A percentile compares a stretch with the other conserved stretches of the same genome.
Conservation (phyloP, 805 yeast genomes). For the Nakazawaea ishiwadae region DNA sequence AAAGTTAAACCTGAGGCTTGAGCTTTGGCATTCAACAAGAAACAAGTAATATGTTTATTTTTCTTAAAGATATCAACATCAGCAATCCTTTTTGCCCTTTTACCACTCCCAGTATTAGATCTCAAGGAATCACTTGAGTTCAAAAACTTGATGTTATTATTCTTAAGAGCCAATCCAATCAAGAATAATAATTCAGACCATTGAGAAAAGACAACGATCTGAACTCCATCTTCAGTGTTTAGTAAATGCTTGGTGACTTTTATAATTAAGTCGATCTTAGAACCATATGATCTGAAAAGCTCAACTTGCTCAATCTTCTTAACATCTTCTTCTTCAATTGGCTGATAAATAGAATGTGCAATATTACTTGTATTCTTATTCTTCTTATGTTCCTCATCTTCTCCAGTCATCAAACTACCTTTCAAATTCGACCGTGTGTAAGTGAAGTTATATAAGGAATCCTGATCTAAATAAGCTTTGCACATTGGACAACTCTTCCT, state of each 20-base stretch:
- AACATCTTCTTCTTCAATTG: constrained; percentile 36
- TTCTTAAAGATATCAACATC: constrained; percentile 58
- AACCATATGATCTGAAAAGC: constrained; percentile 58
- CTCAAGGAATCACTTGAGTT: constrained; percentile 38
- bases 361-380: constrained; percentile 24
- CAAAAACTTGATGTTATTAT: constrained; percentile 51
- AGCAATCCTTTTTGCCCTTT: constrained; percentile 21
- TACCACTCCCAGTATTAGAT: constrained; percentile 28
- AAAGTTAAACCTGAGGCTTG: constrained; percentile 90
- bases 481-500: constrained; percentile 77
- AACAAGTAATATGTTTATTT: constrained; percentile 66
- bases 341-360: constrained; percentile 39
- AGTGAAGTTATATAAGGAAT: constrained; percentile 67
- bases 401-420: constrained; percentile 38
- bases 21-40: constrained; percentile 76
- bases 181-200: constrained; percentile 73
- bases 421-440: constrained; percentile 47
- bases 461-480: constrained; percentile 42
- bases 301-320: constrained; percentile 39
- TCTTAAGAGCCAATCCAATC: constrained; percentile 59
- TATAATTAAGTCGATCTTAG: constrained; percentile 81
- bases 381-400: constrained; percentile 12
- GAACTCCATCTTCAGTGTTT: constrained; percentile 54
- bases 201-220: constrained; percentile 85
- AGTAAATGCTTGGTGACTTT: constrained; percentile 66